Percentiles rank a stretch among this genome's conserved stretches.
phyloP scores from a whole-genome alignment of 1,284 basidiomycete species.

The Naganishia sp. region DNA sequence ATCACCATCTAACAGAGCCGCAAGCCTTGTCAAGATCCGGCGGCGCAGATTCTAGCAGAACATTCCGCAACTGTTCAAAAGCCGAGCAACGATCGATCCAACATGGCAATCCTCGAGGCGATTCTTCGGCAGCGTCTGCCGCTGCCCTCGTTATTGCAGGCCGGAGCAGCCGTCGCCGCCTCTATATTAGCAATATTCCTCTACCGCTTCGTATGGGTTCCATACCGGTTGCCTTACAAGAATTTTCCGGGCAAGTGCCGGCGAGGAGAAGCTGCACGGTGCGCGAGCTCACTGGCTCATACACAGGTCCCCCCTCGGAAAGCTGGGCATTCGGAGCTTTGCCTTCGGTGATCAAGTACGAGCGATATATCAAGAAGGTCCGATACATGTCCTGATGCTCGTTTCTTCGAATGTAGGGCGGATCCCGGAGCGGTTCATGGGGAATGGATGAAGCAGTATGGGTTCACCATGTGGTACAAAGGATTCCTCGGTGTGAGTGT shows the following conservation, averaged over 20 bases:
- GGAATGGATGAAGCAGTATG: conserved; percentile 33
- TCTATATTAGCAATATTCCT: conserved; percentile 2
- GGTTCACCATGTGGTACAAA: conserved; percentile 34
- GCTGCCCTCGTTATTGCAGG: conserved; percentile 5
- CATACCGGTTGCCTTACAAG: conserved; percentile 37
- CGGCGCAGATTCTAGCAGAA: too few species aligned
- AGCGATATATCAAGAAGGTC: too few species aligned
- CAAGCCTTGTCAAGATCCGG: too few species aligned
- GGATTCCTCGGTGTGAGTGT: conserved; percentile 36
- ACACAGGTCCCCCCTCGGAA: conserved; percentile 29
- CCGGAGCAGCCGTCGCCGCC: not conserved
- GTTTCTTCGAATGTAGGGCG: not conserved
- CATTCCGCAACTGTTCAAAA: too few species aligned
- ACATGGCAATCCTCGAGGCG: conserved; percentile 13
- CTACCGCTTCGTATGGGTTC: conserved; percentile 35
- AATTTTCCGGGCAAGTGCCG: conserved; percentile 39
- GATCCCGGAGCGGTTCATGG: conserved; percentile 27
- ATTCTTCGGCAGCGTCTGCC: conserved; percentile 5
- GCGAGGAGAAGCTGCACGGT: not conserved
- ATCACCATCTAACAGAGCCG: too few species aligned
- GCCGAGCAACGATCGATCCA: not conserved
- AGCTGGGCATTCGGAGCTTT: conserved; percentile 23
- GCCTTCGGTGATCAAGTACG: conserved; percentile 15
- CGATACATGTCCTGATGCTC: too few species aligned
- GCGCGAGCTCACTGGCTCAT: conserved; percentile 5